phyloP scores from a whole-genome alignment of 192 early-diverging fungal species.

The Rhizoclosmatium globosum region DNA sequence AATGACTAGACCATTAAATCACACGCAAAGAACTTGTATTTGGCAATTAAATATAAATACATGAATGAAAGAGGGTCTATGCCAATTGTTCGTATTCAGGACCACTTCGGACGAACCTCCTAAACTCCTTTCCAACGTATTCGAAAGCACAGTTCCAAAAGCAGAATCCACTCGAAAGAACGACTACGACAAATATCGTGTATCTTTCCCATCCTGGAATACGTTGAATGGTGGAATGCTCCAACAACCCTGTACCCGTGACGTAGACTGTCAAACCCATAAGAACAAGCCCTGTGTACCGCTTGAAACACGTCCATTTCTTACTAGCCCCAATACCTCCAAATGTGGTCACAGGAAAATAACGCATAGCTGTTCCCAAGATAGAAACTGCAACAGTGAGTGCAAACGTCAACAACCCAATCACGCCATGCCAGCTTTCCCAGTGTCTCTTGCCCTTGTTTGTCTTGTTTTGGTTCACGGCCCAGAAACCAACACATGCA shows the following conservation, averaged over 20 bases:
- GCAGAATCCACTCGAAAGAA: neutral
- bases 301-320: neutral
- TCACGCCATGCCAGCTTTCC: constrained; percentile 6
- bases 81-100: neutral
- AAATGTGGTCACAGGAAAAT: neutral
- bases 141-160: constrained; percentile 16
- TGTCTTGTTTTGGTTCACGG: constrained; percentile 11
- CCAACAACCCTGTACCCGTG: neutral
- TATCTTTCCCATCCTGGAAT: neutral
- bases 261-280: neutral
- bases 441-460: constrained; percentile 15
- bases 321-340: neutral
- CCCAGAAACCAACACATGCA: constrained; percentile 10
- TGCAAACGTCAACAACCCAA: constrained; percentile 8
- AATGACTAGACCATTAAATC: too few relatives aligned
- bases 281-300: neutral
- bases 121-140: neutral
- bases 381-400: constrained; percentile 2
- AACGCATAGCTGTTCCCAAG: neutral
- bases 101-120: neutral
- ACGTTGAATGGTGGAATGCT: neutral
- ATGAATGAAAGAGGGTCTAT: neutral
- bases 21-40: too few relatives aligned
- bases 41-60: too few relatives aligned
- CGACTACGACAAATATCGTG: neutral